Evolutionary conservation across 345 rosid genomes (phyloP).

Genomic region (Moricandia moricandioides): DNA sequence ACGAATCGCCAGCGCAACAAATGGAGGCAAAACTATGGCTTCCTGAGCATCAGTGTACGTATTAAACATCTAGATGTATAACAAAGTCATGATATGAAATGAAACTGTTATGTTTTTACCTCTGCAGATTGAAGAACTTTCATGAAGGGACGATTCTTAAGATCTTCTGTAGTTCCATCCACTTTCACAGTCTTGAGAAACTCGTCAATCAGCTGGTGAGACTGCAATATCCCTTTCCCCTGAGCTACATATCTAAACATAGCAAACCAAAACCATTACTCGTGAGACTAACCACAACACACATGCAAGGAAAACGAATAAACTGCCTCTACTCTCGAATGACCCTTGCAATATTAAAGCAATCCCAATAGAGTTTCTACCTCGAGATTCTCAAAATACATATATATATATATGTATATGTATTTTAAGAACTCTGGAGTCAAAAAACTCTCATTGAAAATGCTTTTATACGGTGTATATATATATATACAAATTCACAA

Average conservation of each 20-base stretch:
- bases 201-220: constrained; percentile 51
- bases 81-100: neutral
- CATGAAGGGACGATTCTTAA: constrained; percentile 42
- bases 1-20: constrained; percentile 87
- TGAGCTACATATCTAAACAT: constrained; percentile 42
- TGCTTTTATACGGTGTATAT: too few species aligned
- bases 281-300: neutral
- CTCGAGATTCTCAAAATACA: too few species aligned
- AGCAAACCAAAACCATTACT: neutral
- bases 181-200: constrained; percentile 32
- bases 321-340: neutral
- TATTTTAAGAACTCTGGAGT: too few species aligned
- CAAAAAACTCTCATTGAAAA: too few species aligned
- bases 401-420: too few species aligned
- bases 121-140: constrained; percentile 47
- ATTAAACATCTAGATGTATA: neutral
- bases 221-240: constrained; percentile 54
- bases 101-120: constrained; percentile 22
- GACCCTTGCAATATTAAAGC: neutral
- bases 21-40: constrained; percentile 93
- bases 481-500: neutral
- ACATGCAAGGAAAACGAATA: neutral
- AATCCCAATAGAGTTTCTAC: too few species aligned
- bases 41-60: constrained; percentile 47
- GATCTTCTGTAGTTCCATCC: constrained; percentile 44